Conservation (phyloP, 371 early-diverging fungal species). For the Mortierella sp. region DNA sequence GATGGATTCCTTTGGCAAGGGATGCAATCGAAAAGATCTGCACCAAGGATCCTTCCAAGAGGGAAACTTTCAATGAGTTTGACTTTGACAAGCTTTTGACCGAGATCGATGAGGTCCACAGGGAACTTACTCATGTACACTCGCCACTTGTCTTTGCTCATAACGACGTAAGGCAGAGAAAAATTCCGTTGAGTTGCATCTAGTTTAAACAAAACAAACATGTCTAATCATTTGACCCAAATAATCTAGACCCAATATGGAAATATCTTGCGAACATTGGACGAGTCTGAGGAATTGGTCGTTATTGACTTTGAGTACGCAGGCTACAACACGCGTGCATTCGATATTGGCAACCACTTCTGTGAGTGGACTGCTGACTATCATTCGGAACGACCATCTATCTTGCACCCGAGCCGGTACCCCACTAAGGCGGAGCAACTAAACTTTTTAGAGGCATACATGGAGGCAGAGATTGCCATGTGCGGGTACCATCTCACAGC, state of each 20-base stretch:
- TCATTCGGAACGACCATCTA: conserved; percentile 68
- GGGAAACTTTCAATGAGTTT: conserved; percentile 45
- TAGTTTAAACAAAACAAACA: background rate
- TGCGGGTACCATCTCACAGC: conserved; percentile 39
- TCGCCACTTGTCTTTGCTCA: conserved; percentile 87
- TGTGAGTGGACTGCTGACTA: conserved; percentile 93
- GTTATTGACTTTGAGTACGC: conserved; percentile 91
- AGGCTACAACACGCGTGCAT: conserved; percentile 86
- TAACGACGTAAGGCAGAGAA: conserved; percentile 75
- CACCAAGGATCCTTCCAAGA: conserved; percentile 47
- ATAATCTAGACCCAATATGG: conserved; percentile 79
- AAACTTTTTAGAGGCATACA: conserved; percentile 76
- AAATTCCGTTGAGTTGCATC: conserved; percentile 4
- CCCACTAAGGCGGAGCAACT: conserved; percentile 71
- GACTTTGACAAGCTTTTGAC: conserved; percentile 59
- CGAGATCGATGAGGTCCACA: conserved; percentile 64
- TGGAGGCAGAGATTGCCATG: conserved; percentile 66
- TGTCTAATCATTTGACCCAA: background rate
- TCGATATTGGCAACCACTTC: conserved; percentile 92
- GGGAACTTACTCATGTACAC: conserved; percentile 51
- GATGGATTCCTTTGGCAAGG: conserved; percentile 70
- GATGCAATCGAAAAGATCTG: conserved; percentile 52
- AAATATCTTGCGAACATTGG: conserved; percentile 73
- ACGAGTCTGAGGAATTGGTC: conserved; percentile 70
- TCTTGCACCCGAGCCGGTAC: conserved; percentile 60